Evolutionary conservation across 768 basidiomycete genomes (phyloP), one percentile per base, ranked within the genome.

Genomic region (Jaapia argillacea): DNA sequence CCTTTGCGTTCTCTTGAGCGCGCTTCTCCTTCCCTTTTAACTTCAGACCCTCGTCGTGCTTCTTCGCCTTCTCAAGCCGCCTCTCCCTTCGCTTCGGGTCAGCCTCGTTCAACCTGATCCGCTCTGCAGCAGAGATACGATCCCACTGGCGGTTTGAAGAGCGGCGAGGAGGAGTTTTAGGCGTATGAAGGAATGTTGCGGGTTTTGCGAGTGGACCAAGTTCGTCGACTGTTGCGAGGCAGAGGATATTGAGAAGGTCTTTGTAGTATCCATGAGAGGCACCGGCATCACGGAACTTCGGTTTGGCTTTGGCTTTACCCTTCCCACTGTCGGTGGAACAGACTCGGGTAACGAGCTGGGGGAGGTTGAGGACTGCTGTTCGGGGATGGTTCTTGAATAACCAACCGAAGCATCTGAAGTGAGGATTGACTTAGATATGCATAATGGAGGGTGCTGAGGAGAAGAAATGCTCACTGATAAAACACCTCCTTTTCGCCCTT

Each of bases 251-350:
- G 42, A 83, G 69, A 18, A 85, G 66, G 50, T 85, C 84, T 54
- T 87, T 85, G 78, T 80, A 85, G 52, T 79, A 83, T 0, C 83
- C 83, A 40, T 85, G 82, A 3, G 67, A 46, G 16, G 50, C 42
- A 24, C 54, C 49, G 47, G 37, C 26, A 49, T 40, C 23, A 45
- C 10, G 65, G 46, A 16, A 56, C 43, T 24, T 51, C 45, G 20
- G 49, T 27, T 48, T 51, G 21, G 40, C 56, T 48, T 45, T 58
- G 51, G 52, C 57, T 24, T 57, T 60, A n/a, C n/a, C n/a, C n/a
- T n/a, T n/a, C n/a, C n/a, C n/a, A n/a, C n/a, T n/a, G n/a, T n/a
- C n/a, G n/a, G n/a, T n/a, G n/a, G n/a, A n/a, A 54, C 77, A 76
- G 5, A 74, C 67, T 0, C 75, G 77, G 6, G 69, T 62, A 28